A percentile compares a stretch with the other conserved stretches of the same genome.
These are phyloP conservation scores for Cyberlindnera subsufficiens DNA, from an alignment of 805 yeast genomes.

Conservation along the genomic window DNA sequence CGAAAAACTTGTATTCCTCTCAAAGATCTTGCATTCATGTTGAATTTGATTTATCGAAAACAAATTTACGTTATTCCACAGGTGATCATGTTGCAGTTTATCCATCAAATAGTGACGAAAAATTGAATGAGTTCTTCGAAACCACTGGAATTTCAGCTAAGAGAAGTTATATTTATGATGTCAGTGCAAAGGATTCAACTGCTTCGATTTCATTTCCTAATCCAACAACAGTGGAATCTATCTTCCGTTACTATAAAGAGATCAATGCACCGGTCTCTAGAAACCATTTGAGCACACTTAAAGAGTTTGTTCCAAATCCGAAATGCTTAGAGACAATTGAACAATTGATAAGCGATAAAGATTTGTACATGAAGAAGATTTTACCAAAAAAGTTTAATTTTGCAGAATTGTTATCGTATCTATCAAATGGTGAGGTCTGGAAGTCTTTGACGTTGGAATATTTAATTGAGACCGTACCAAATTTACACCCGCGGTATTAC, in stretches of 20 bases:
- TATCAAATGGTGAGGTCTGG: slow-evolving; percentile 76
- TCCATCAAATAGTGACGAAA: slow-evolving; percentile 83
- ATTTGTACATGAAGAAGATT: slow-evolving; percentile 58
- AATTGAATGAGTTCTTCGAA: slow-evolving; percentile 57
- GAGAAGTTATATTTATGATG: slow-evolving; percentile 49
- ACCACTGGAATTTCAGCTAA: slow-evolving; percentile 55
- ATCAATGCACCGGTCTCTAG: slow-evolving; percentile 92
- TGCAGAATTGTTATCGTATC: slow-evolving; percentile 61
- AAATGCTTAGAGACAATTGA: slow-evolving; percentile 36
- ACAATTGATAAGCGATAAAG: slow-evolving; percentile 61
- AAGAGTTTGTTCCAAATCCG: slow-evolving; percentile 74
- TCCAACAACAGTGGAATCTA: slow-evolving; percentile 87
- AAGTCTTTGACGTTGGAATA: slow-evolving; percentile 71
- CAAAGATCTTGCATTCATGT: slow-evolving; percentile 81
- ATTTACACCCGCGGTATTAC: slow-evolving; percentile 89
- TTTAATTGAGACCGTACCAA: slow-evolving; percentile 73
- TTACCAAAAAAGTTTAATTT: slow-evolving; percentile 58
- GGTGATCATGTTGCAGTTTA: slow-evolving; percentile 96
- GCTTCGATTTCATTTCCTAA: slow-evolving; percentile 58
- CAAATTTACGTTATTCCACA: slow-evolving; percentile 79
- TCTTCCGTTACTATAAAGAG: slow-evolving; percentile 80
- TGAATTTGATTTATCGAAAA: slow-evolving; percentile 74
- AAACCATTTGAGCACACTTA: slow-evolving; percentile 69
- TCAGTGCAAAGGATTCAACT: slow-evolving; percentile 69
- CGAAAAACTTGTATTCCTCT: slow-evolving; percentile 68